Evolutionary conservation across 2,329 filamentous ascomycete species (phyloP).

Genomic region (Escovopsis sp.): DNA sequence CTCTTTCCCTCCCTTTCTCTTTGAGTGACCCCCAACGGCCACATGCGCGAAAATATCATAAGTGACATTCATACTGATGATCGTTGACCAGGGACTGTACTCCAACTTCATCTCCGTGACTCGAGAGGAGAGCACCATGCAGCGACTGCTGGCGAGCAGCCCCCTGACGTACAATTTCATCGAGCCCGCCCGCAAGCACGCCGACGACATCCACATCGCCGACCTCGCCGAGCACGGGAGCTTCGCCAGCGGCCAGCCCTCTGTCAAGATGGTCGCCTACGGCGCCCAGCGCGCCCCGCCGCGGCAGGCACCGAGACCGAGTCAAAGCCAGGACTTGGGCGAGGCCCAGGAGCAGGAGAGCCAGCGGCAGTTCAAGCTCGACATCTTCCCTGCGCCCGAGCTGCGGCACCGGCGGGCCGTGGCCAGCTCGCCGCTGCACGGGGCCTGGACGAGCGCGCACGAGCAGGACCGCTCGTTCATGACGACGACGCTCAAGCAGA

Average conservation of each 20-base stretch:
- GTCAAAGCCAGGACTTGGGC: constrained; percentile 8
- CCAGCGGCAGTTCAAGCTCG: constrained; percentile 26
- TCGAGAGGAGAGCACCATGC: constrained; percentile 23
- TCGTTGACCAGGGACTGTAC: constrained; percentile 25
- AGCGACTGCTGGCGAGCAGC: constrained; percentile 26
- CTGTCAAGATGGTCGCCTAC: neutral
- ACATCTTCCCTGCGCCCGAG: constrained; percentile 23
- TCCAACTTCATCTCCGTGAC: constrained; percentile 37
- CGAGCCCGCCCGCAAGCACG: constrained; percentile 11
- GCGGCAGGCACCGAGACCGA: neutral
- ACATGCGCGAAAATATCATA: neutral
- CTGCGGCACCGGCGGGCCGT: constrained; percentile 27
- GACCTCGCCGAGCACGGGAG: constrained; percentile 13
- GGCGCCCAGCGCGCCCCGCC: too few species aligned
- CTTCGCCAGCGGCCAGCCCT: constrained; percentile 4
- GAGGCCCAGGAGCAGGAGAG: constrained; percentile 7
- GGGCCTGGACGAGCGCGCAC: constrained; percentile 26
- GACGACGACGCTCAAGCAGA: constrained; percentile 21
- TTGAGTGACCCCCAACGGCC: neutral
- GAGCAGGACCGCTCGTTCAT: constrained; percentile 20
- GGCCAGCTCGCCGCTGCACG: constrained; percentile 21
- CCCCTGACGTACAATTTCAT: constrained; percentile 33
- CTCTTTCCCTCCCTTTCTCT: neutral
- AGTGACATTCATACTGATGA: neutral
- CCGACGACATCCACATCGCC: constrained; percentile 17